Conservation (phyloP, 2,329 filamentous ascomycete species). For the Sodiomyces alkalinus region DNA sequence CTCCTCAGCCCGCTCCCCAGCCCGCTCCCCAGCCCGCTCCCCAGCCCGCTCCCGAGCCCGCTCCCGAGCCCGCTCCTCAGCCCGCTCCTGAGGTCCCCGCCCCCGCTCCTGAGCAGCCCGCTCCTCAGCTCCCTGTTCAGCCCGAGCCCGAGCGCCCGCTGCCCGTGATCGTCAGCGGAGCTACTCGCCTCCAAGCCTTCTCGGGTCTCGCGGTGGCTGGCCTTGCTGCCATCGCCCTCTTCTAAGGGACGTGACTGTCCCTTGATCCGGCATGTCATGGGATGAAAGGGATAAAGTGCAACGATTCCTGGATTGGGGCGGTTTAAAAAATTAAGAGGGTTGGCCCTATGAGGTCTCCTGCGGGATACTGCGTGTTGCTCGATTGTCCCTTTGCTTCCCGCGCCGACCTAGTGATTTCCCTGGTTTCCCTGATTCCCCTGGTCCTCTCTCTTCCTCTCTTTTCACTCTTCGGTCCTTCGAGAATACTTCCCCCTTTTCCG, state of each 20-base stretch:
- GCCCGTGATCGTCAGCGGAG: slow-evolving; percentile 3
- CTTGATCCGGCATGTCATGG: no score
- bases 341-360: no score
- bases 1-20: neutral
- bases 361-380: no score
- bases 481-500: no score
- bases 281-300: no score
- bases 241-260: slow-evolving; percentile 4
- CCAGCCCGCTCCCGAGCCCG: neutral
- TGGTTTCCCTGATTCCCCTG: no score
- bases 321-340: no score
- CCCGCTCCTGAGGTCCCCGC: neutral
- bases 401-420: no score
- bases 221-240: slow-evolving; percentile 1
- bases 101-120: slow-evolving; percentile 1
- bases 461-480: no score
- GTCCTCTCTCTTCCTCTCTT: no score
- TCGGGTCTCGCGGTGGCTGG: slow-evolving; percentile 3
- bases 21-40: slow-evolving; percentile 1
- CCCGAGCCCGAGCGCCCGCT: slow-evolving; percentile 1
- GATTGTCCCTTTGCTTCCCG: no score
- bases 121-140: neutral
- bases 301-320: no score
- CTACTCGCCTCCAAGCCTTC: slow-evolving; percentile 3
- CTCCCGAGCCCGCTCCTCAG: slow-evolving; percentile 1